Evolutionary conservation across 129 eudicot species (phyloP).

Genomic region (Escallonia herrerae): DNA sequence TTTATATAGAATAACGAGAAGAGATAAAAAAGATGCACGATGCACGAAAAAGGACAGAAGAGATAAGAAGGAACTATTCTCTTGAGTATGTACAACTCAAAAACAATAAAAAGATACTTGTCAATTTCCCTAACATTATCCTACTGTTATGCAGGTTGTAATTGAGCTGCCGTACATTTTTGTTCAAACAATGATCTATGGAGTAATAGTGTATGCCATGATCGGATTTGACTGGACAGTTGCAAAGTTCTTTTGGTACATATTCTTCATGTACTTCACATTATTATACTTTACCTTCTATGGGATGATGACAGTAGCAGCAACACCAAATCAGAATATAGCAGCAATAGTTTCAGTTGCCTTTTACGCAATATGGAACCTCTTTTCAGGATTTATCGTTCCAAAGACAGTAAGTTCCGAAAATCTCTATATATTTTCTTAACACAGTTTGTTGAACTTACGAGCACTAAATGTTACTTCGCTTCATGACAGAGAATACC

Average conservation of each 20-base stretch:
- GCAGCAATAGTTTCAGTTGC: conserved; percentile 76
- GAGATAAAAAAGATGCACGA: too few relatives aligned
- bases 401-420: conserved; percentile 60
- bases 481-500: conserved; percentile 64
- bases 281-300: conserved; percentile 77
- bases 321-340: conserved; percentile 69
- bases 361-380: conserved; percentile 76
- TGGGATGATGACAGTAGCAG: conserved; percentile 91
- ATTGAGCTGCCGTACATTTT: conserved; percentile 77
- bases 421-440: not conserved
- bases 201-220: conserved; percentile 74
- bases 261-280: conserved; percentile 83
- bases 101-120: not conserved
- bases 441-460: not conserved
- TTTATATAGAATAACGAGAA: too few relatives aligned
- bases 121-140: conserved; percentile 4
- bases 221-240: conserved; percentile 77
- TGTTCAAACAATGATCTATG: conserved; percentile 62
- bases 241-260: conserved; percentile 68
- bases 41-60: too few relatives aligned
- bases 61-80: too few relatives aligned
- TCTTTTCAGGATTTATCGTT: conserved; percentile 80
- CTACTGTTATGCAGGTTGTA: conserved; percentile 43
- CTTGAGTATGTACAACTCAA: too few relatives aligned
- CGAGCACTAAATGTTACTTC: not conserved